These are phyloP conservation scores for Hygrophoropsis aurantiaca DNA, from an alignment of 768 basidiomycete species.

Conservation along the genomic window DNA sequence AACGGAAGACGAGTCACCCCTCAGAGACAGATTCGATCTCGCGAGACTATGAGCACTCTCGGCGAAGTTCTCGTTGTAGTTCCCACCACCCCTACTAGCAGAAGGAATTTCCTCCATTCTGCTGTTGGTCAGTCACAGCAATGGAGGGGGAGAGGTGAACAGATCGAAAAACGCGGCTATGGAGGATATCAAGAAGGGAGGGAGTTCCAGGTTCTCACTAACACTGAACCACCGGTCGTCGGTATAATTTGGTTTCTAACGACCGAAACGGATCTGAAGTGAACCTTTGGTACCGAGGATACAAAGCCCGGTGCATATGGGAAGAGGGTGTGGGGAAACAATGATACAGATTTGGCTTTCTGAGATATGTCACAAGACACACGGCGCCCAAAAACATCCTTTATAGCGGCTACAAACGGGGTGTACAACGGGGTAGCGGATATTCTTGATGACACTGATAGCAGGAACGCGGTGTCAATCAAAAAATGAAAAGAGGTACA, in stretches of 20 bases:
- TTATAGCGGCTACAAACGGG: background rate
- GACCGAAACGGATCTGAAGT: background rate
- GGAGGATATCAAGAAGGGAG: too few species aligned
- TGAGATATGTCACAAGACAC: background rate
- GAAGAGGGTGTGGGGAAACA: background rate
- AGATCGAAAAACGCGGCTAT: background rate
- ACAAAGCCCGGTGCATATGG: conserved; percentile 4
- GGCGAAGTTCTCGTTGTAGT: conserved; percentile 10
- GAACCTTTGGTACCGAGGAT: background rate
- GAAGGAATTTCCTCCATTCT: conserved; percentile 22
- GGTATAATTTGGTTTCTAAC: background rate
- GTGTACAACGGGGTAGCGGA: background rate
- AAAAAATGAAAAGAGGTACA: background rate
- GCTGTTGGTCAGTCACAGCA: conserved; percentile 13
- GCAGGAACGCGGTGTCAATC: too few species aligned
- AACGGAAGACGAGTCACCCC: conserved; percentile 11
- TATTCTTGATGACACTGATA: background rate
- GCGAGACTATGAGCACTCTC: conserved; percentile 14
- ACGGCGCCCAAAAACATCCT: too few species aligned
- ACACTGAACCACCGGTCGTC: background rate
- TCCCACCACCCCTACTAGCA: conserved; percentile 12
- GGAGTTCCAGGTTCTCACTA: background rate
- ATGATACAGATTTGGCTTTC: background rate
- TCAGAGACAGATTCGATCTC: conserved; percentile 17
- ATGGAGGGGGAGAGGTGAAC: background rate